These are phyloP conservation scores for Ramicandelaber brevisporus DNA, from an alignment of 192 early-diverging fungal species.

Conservation along the genomic window DNA sequence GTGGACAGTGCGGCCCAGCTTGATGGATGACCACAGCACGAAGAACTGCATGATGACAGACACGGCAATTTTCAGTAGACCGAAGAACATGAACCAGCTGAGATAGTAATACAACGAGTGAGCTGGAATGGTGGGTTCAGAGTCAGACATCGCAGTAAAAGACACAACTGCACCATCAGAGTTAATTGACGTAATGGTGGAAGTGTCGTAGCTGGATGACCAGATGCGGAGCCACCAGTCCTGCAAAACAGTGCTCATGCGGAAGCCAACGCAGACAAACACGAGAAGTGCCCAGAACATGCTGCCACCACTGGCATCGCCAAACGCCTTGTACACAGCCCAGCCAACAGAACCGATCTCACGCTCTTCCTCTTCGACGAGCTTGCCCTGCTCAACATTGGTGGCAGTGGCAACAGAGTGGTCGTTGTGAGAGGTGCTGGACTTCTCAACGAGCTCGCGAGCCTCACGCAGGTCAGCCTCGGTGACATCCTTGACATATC, in stretches of 20 bases:
- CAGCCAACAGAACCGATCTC: slow-evolving; percentile 51
- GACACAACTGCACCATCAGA: background rate
- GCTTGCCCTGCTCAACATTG: slow-evolving; percentile 14
- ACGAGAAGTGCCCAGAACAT: slow-evolving; percentile 30
- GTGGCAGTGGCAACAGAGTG: slow-evolving; percentile 6
- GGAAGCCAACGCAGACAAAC: slow-evolving; percentile 14
- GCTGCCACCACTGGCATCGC: slow-evolving; percentile 31
- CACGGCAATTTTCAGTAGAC: slow-evolving; percentile 14
- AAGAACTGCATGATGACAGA: slow-evolving; percentile 16
- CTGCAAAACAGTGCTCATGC: slow-evolving; percentile 16
- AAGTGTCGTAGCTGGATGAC: slow-evolving; percentile 10
- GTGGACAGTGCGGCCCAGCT: slow-evolving; percentile 29
- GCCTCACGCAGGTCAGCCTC: too few relatives aligned
- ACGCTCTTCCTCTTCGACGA: slow-evolving; percentile 66
- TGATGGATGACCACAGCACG: slow-evolving; percentile 19
- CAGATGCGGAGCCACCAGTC: slow-evolving; percentile 45
- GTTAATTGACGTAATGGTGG: background rate
- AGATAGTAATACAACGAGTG: slow-evolving; percentile 31
- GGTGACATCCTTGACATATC: slow-evolving; percentile 3
- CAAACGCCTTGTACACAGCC: slow-evolving; percentile 54
- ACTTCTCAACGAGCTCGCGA: slow-evolving; percentile 1
- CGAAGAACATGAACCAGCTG: slow-evolving; percentile 27
- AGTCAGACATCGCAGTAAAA: slow-evolving; percentile 4
- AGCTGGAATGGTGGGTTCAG: background rate
- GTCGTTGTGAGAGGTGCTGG: slow-evolving; percentile 1